Conservation (phyloP, 176 grass and related monocot species). For the Cenchrus purpureus region DNA sequence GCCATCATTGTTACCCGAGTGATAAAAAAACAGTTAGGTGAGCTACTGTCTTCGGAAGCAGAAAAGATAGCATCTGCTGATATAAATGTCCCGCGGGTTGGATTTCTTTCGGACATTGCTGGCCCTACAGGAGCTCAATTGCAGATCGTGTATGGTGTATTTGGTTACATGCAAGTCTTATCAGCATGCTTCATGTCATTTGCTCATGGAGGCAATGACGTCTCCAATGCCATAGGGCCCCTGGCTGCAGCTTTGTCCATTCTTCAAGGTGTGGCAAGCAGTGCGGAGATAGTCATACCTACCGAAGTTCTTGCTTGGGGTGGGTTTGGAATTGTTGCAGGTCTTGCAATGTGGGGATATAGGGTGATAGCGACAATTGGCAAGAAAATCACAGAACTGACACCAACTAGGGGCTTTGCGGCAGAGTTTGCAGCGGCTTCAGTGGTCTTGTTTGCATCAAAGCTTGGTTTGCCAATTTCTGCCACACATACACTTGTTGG, state of each 20-base stretch:
- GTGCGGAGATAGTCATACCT: slow-evolving; percentile 87
- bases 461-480: slow-evolving; percentile 87
- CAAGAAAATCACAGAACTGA: slow-evolving; percentile 96
- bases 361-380: slow-evolving; percentile 96
- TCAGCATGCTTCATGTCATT: slow-evolving; percentile 99
- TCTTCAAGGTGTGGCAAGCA: slow-evolving; percentile 64
- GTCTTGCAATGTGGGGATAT: slow-evolving; percentile 93
- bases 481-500: slow-evolving; percentile 98
- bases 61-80: slow-evolving; percentile 54
- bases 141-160: slow-evolving; percentile 92
- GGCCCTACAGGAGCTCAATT: slow-evolving; percentile 89
- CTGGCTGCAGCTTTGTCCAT: slow-evolving; percentile 87
- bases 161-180: slow-evolving; percentile 94
- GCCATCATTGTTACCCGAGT: slow-evolving; percentile 72
- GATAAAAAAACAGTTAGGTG: slow-evolving; percentile 78
- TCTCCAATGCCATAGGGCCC: slow-evolving; percentile 94
- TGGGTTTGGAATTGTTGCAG: slow-evolving; percentile 95
- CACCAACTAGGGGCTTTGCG: slow-evolving; percentile 88
- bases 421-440: slow-evolving; percentile 97
- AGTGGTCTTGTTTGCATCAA: slow-evolving; percentile 90
- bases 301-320: slow-evolving; percentile 92
- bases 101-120: slow-evolving; percentile 73
- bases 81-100: slow-evolving; percentile 50
- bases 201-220: slow-evolving; percentile 93
- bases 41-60: slow-evolving; percentile 81